These are phyloP conservation scores for Fragilaria radians DNA, from an alignment of 108 stramenopile species.

Conservation along the genomic window DNA sequence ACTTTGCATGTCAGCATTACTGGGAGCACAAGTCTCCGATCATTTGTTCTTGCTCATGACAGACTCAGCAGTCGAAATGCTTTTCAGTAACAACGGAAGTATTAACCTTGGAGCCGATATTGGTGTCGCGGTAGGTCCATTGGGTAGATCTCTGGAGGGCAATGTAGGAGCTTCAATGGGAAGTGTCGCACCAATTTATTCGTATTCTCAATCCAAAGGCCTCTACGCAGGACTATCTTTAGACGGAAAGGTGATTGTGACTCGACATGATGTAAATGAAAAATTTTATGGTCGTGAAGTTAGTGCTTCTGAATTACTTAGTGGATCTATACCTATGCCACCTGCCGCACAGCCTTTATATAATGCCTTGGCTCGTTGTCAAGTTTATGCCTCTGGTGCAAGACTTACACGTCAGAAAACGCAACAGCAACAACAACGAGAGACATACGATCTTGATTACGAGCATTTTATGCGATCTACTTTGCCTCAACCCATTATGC, in stretches of 20 bases:
- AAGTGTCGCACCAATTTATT: conserved; percentile 84
- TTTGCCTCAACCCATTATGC: conserved; percentile 17
- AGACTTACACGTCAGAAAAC: not conserved
- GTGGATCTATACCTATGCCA: conserved; percentile 61
- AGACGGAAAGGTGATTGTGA: conserved; percentile 82
- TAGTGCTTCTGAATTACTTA: conserved; percentile 50
- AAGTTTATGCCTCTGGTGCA: conserved; percentile 56
- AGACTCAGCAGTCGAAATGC: conserved; percentile 82
- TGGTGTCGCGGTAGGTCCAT: conserved; percentile 87
- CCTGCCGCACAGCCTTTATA: conserved; percentile 89
- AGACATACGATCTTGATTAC: conserved; percentile 14
- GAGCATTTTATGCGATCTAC: conserved; percentile 5
- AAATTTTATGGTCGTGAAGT: conserved; percentile 89
- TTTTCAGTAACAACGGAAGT: conserved; percentile 59
- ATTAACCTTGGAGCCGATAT: conserved; percentile 92
- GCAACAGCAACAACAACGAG: conserved; percentile 4
- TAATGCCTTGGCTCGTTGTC: conserved; percentile 76
- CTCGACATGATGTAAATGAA: conserved; percentile 91
- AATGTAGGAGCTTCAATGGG: conserved; percentile 63
- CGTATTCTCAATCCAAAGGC: conserved; percentile 88
- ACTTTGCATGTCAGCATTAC: conserved; percentile 26
- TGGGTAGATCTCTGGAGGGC: conserved; percentile 87
- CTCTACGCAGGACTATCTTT: conserved; percentile 91
- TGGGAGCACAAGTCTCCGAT: conserved; percentile 82
- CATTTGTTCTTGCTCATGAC: conserved; percentile 93